A percentile compares a stretch with the other conserved stretches of the same genome.
Evolutionary conservation across 495 filamentous ascomycete species (phyloP).

Genomic region (Xylona heveae): DNA sequence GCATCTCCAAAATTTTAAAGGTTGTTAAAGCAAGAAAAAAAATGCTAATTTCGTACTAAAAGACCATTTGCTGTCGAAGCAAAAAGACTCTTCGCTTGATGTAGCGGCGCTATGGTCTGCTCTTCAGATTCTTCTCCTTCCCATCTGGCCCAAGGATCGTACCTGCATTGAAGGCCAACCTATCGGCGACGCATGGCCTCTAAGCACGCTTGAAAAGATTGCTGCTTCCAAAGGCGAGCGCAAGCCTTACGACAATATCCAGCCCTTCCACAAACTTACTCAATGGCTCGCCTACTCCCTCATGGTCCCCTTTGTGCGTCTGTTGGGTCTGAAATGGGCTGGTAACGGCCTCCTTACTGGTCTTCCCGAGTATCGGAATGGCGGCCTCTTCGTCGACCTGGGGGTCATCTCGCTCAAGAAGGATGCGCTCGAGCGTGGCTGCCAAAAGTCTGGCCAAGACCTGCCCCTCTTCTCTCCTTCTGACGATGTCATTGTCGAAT

Average conservation of each 20-base stretch:
- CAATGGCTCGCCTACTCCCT: constrained; percentile 59
- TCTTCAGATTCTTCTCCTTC: constrained; percentile 27
- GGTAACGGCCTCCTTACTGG: constrained; percentile 42
- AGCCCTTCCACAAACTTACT: constrained; percentile 48
- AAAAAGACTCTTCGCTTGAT: constrained; percentile 9
- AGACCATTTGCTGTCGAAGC: constrained; percentile 26
- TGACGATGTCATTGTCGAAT: constrained; percentile 53
- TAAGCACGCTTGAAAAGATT: constrained; percentile 10
- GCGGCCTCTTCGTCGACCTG: constrained; percentile 44
- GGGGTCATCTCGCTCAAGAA: constrained; percentile 39
- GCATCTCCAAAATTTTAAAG: too few relatives aligned
- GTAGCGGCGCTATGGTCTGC: constrained; percentile 23
- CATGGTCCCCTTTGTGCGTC: constrained; percentile 44
- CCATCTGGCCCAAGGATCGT: constrained; percentile 32
- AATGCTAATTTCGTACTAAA: constrained; percentile 1
- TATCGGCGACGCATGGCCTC: constrained; percentile 36
- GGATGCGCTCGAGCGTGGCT: constrained; percentile 29
- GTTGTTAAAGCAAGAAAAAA: too few relatives aligned
- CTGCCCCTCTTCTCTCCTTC: constrained; percentile 40
- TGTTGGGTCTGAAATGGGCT: constrained; percentile 41
- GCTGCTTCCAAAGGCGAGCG: constrained; percentile 1
- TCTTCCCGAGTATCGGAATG: constrained; percentile 49
- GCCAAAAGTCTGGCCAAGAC: constrained; percentile 26
- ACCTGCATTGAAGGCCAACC: constrained; percentile 27
- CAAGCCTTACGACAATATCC: constrained; percentile 18